Evolutionary conservation across 257 asterid genomes (phyloP).

Genomic region (Nyctanthes arbortristis): DNA sequence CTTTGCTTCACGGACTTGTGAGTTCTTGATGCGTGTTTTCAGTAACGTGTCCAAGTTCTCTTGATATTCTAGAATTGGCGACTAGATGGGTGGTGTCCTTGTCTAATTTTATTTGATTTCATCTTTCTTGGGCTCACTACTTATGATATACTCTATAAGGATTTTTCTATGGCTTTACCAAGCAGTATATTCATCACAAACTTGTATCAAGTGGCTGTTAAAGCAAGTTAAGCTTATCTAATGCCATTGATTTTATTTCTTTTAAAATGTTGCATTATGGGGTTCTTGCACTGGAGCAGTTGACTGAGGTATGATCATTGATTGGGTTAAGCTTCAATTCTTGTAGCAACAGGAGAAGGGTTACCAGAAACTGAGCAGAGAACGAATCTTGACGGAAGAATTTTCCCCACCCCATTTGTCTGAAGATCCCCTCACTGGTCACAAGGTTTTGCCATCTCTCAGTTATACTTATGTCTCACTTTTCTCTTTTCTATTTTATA

Average conservation of each 20-base stretch:
- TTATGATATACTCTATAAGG: background rate
- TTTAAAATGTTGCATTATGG: background rate
- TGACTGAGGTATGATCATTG: conserved; percentile 22
- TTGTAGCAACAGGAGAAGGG: conserved; percentile 71
- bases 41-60: background rate
- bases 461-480: background rate
- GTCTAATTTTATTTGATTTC: background rate
- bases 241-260: background rate
- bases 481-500: conserved; percentile 2
- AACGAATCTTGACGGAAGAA: conserved; percentile 57
- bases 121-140: background rate
- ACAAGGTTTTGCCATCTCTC: conserved; percentile 54
- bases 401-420: conserved; percentile 46
- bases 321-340: conserved; percentile 35
- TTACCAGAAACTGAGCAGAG: conserved; percentile 59
- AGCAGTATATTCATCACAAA: background rate
- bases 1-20: background rate
- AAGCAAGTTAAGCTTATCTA: background rate
- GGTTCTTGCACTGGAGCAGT: conserved; percentile 7
- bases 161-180: background rate
- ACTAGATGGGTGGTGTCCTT: background rate
- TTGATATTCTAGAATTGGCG: too few relatives aligned
- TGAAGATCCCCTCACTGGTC: conserved; percentile 47
- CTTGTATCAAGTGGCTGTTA: background rate
- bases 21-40: background rate